Evolutionary conservation across 768 basidiomycete genomes (phyloP).

Genomic region (Xerocomus brunneocitrinus): DNA sequence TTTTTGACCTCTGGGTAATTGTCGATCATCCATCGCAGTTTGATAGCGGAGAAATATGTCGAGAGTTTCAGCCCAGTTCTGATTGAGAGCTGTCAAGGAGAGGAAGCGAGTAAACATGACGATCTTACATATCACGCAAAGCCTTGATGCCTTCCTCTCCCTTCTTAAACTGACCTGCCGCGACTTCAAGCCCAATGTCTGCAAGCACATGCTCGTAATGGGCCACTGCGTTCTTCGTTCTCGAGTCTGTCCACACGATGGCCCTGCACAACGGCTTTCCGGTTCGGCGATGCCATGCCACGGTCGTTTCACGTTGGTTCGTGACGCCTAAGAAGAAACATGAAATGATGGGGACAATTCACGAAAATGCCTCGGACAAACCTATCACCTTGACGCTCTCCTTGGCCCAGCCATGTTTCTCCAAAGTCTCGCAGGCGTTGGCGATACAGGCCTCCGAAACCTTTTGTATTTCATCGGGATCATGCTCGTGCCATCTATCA

Average conservation of each 20-base stretch:
- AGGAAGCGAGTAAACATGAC: neutral
- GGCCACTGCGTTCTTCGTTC: constrained; percentile 83
- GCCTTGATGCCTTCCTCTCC: constrained; percentile 65
- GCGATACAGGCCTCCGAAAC: constrained; percentile 73
- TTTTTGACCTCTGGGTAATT: constrained; percentile 68
- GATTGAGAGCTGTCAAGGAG: neutral
- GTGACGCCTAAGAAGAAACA: constrained; percentile 63
- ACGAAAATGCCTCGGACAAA: constrained; percentile 34
- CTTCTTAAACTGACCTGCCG: constrained; percentile 60
- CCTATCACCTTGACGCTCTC: constrained; percentile 90
- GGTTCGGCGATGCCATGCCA: constrained; percentile 87
- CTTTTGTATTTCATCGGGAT: constrained; percentile 75
- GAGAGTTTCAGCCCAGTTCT: constrained; percentile 94
- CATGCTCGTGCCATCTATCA: constrained; percentile 91
- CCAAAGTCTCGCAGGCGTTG: constrained; percentile 64
- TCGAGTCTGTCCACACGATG: constrained; percentile 96
- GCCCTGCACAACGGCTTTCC: constrained; percentile 86
- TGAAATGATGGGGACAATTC: neutral
- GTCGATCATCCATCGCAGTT: constrained; percentile 96
- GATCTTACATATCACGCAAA: constrained; percentile 61
- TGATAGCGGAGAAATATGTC: constrained; percentile 97
- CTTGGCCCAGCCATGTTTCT: constrained; percentile 69
- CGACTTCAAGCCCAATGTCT: constrained; percentile 69
- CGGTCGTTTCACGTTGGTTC: constrained; percentile 94
- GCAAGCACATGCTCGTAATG: constrained; percentile 70